Base-by-base conservation (phyloP, 306 rosid species). In the Vigna nakashimae region DNA sequence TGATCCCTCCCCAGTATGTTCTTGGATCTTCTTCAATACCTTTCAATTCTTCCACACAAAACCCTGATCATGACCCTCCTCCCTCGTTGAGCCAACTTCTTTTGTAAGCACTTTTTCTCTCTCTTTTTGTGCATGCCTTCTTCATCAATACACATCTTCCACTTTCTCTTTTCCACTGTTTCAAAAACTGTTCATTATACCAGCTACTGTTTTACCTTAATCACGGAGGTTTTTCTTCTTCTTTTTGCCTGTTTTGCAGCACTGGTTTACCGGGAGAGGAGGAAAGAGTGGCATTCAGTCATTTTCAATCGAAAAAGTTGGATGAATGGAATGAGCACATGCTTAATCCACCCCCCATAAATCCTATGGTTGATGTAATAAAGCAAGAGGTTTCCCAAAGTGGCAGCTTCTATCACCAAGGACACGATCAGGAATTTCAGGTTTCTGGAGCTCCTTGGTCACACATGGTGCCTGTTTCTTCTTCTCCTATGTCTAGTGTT, bases 1-100 rank as follows among this genome's bases (percentile, higher is more conserved):
- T 88, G 87, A 84, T 78, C 79, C 87, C 93, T 88, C 73, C 89
- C 38, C 92, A 84, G 43, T 86, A 77, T 85, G 73, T 84, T 56
- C 80, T 86, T 87, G 93, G 93, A 87, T 88, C 88, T 83, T 83
- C 94, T 85, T 86, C 91, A 52, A 73, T 85, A 69, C 86, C 88
- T 69, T 57, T 88, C 7, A 88, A 82, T 81, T 82, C 89, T 68
- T 81, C 84, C 71, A 45, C 82, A 43, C 90, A 86, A 58, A 75
- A 82, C 69, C 84, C 73, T 56, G 86, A 88, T 30, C 32, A 20
- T 20, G 22, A 30, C 13, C 79, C 86, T 28, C 82, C 89, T 66
- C 88, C 83, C 9, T 85, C 94, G n/a, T 88, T 90, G 90, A 89
- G 91, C 85, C 97, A 91, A 69, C 83, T 91, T 32, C 92, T 89